These are phyloP conservation scores for Metschnikowia proteae DNA, from an alignment of 805 yeast genomes.

Conservation along the genomic window DNA sequence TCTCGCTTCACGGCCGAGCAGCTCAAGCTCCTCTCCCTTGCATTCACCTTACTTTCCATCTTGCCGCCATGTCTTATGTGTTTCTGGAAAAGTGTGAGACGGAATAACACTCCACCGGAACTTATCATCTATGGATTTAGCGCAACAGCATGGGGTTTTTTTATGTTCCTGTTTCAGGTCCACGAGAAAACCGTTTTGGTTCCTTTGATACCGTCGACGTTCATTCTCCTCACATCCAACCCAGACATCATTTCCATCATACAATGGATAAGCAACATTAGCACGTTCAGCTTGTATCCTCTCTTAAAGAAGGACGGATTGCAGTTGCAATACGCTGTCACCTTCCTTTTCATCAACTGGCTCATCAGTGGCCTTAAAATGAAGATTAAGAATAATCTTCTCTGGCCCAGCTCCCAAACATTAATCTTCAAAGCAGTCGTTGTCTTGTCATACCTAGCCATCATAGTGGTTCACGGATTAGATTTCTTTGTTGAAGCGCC, in stretches of 20 bases:
- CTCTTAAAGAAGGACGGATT: conserved; percentile 73
- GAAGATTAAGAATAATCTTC: conserved; percentile 15
- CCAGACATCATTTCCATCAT: conserved; percentile 65
- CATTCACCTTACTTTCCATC: conserved; percentile 44
- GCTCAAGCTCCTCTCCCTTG: conserved; percentile 56
- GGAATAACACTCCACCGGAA: conserved; percentile 18
- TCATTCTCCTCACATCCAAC: conserved; percentile 54
- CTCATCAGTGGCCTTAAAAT: conserved; percentile 61
- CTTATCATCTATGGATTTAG: conserved; percentile 62
- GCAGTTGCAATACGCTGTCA: conserved; percentile 63
- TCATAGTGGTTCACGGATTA: conserved; percentile 47
- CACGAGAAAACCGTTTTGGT: conserved; percentile 90
- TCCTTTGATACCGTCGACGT: conserved; percentile 80
- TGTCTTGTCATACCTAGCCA: conserved; percentile 35
- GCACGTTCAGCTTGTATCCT: conserved; percentile 86
- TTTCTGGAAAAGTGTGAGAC: conserved; percentile 34
- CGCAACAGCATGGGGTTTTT: conserved; percentile 83
- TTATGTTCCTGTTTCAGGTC: conserved; percentile 88
- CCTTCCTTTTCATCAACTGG: conserved; percentile 71
- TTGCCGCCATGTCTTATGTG: conserved; percentile 30
- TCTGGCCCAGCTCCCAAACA: conserved; percentile 22
- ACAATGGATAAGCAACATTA: conserved; percentile 83
- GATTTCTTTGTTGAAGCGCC: conserved; percentile 57
- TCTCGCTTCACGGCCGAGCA: conserved; percentile 49
- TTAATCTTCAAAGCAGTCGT: conserved; percentile 27